Base-by-base conservation (phyloP, 2,329 filamentous ascomycete genomes). In the Aurifilum marmelostoma region DNA sequence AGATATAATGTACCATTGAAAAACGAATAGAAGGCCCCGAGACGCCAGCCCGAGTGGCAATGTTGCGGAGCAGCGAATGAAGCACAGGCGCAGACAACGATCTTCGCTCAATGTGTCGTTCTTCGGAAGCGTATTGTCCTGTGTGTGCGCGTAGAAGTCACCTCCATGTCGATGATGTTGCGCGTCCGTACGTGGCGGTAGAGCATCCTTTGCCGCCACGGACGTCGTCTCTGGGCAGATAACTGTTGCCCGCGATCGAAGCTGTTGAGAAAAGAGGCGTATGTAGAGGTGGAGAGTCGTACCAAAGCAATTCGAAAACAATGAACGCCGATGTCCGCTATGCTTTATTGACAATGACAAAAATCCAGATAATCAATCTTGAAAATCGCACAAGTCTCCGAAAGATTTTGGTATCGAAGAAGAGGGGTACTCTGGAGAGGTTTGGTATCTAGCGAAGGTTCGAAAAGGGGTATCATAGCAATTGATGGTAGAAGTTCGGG, bases 391-490 rank as follows among this genome's bases (percentile, higher is more conserved):
- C 54, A 32, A 29, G 43, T 63, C 54, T 58, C 64, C 62, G 52
- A 43, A 41, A 54, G 24, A 24, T 41, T 54, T 43, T 50, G 61
- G 65, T 69, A 61, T 61, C 39, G 52, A 67, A 70, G 47, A 64
- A 50, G 59, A 32, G 34, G 32, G 64, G 50, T 52, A 29, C 43
- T 66, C 60, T 64, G 60, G 66, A 54, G 60, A 63, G 39, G 52
- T 52, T 50, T 37, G 59, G 34, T 60, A 27, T 62, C n/a, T 39
- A 62, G 56, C 67, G 39, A 54, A 54, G 29, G 37, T 14, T 50
- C 64, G 21, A 61, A 61, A 65, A 65, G 65, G 68, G 69, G 69
- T 71, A 71, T 71, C 69, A 65, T 71, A 41, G 60, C 37, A 69
- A 56, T 63, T 59, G 66, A 66, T 63, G 63, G 68, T 67, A 29